phyloP scores from a whole-genome alignment of 306 rosid genomes.

The Sophora flavescens region DNA sequence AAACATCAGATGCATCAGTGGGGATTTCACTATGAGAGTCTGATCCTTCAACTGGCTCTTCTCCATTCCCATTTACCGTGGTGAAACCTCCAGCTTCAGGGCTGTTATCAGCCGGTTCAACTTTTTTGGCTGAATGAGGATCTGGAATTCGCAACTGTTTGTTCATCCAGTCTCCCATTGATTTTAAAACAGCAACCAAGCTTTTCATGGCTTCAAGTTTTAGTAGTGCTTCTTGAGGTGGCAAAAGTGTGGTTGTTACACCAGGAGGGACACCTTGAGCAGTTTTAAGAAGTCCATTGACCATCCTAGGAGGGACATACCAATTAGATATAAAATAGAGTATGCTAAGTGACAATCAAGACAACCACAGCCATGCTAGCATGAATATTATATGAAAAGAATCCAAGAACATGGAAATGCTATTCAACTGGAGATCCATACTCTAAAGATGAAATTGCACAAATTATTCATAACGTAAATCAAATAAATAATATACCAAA shows the following conservation, averaged over 20 bases:
- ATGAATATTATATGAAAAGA: slow-evolving; percentile 8
- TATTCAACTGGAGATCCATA: slow-evolving; percentile 40
- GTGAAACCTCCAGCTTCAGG: slow-evolving; percentile 65
- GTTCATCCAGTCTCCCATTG: slow-evolving; percentile 98
- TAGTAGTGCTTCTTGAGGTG: slow-evolving; percentile 91
- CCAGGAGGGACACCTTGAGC: slow-evolving; percentile 99
- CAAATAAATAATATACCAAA: slow-evolving; percentile 20
- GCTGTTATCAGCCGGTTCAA: slow-evolving; percentile 61
- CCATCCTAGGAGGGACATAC: slow-evolving; percentile 76
- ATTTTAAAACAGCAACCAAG: slow-evolving; percentile 79
- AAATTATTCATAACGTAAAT: slow-evolving; percentile 33
- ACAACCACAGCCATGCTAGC: slow-evolving; percentile 34
- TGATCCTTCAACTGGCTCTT: slow-evolving; percentile 80
- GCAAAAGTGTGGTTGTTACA: slow-evolving; percentile 83
- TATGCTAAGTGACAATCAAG: slow-evolving; percentile 38
- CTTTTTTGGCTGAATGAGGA: slow-evolving; percentile 71
- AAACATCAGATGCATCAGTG: slow-evolving; percentile 83
- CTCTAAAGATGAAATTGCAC: slow-evolving; percentile 27
- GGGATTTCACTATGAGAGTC: slow-evolving; percentile 84
- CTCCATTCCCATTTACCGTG: slow-evolving; percentile 76
- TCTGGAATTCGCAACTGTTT: slow-evolving; percentile 94
- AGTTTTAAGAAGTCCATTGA: slow-evolving; percentile 98
- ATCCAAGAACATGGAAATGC: slow-evolving; percentile 14
- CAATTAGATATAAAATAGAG: slow-evolving; percentile 41
- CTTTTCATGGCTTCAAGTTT: slow-evolving; percentile 96